Evolutionary conservation across 2,329 filamentous ascomycete genomes (phyloP), one percentile per base, ranked within the genome.

Genomic region (Cadophora luteo-olivacea): DNA sequence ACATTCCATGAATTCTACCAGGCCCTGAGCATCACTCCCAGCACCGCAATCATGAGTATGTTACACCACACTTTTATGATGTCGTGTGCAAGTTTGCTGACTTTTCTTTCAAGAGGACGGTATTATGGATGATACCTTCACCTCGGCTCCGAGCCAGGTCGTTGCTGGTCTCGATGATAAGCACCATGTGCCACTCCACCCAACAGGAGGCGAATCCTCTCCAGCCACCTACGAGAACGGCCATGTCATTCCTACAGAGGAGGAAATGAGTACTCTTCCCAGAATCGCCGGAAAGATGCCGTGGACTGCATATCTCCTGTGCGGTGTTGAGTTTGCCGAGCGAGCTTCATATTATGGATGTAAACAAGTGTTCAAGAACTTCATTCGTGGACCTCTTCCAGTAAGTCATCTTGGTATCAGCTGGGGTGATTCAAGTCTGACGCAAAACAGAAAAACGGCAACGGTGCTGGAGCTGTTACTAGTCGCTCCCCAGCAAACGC

Each of bases 331-430:
- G 80, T 81, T 92, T 69, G 91, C 89, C 81, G 91, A 93, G 80
- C 88, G 91, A 60, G 92, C 92, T 80, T 91, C 89, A n/a, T 93
- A 92, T 85, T 93, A 93, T 75, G 91, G 91, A 65, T 89, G 88
- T 12, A 86, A 88, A 58, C 85, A 83, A 0, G 80, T 75, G 7
- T 88, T 88, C 77, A 83, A 82, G 73, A 91, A 91, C 76, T 91
- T 85, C 72, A 84, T 91, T 73, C 85, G 89, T 73, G 84, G 84
- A 12, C 84, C 86, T 2, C 77, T 91, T 3, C 88, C 88, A 0
- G 69, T 55, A n/a, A 55, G 52, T n/a, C 11, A 4, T 8, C 12
- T 14, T 32, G 25, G 14, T 77, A 19, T 5, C 41, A 45, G 36
- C 12, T 45, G 14, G 1, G 83, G 9, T 33, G n/a, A 11, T 25